Evolutionary conservation across 1,139 yeast genomes (phyloP), one percentile per base, ranked within the genome.

Genomic region (Blastobotrys raffinosifermentans): DNA sequence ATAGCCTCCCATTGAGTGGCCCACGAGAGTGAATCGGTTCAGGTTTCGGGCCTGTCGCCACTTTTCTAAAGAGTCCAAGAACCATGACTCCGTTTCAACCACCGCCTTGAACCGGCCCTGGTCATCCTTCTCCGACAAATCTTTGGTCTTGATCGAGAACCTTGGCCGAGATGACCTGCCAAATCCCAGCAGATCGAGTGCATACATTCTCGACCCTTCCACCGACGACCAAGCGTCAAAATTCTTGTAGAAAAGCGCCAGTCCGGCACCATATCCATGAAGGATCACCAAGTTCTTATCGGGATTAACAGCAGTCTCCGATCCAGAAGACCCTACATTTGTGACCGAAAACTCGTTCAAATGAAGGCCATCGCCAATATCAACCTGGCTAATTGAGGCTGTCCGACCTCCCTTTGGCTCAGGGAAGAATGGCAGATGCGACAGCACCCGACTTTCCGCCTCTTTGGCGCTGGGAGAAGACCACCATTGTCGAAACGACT

Each of bases 1-100:
- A 54, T 85, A 85, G 0, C 94, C 96, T 21, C 96, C 96, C 56
- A 84, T 77, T 0, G 96, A 86, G 60, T 87, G 96, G 2, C 93
- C 95, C 51, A 86, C 68, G 13, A 87, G 59, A 23, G 81, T 77
- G 48, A 87, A 76, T 44, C 72, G 73, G 4, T 58, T 60, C 18
- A 59, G 43, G 7, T 51, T 48, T 43, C 72, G 73, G 8, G 51
- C 51, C 0, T 69, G 66, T 29, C 83, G 66, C 96, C 96, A 87
- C 42, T 66, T 67, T 54, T 87, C 96, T 14, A 87, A 55, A 1
- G 84, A 65, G 48, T 84, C 93, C 25, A 81, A 66, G 48, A 83
- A 86, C 73, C 83, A 77, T 45, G 76, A 71, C 53, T 84, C 93
- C 14, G 77, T 73, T 45, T 71, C 69, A 14, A 57, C 46, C 3